Evolutionary conservation across 768 basidiomycete species (phyloP).

Genomic region (Russula sp.): DNA sequence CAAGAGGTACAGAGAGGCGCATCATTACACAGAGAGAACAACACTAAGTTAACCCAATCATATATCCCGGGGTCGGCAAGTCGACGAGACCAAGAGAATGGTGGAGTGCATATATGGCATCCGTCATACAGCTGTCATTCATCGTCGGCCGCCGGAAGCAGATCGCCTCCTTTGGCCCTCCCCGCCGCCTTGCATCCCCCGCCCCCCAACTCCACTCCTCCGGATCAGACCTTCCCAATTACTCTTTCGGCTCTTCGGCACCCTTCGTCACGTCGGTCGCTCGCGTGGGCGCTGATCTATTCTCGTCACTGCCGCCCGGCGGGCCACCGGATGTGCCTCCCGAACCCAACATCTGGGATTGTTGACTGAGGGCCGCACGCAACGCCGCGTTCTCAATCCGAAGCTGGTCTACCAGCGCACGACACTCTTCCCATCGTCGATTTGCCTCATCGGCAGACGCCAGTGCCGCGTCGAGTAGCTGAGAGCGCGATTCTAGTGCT

Average conservation of each 20-base stretch:
- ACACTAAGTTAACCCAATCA: constrained; percentile 13
- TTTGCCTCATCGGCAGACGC: constrained; percentile 87
- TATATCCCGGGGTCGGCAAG: not conserved
- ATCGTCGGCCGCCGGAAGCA: constrained; percentile 24
- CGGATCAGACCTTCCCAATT: constrained; percentile 2
- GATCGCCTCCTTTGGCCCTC: constrained; percentile 15
- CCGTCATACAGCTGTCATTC: constrained; percentile 13
- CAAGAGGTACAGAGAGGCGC: constrained; percentile 8
- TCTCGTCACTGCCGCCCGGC: constrained; percentile 14
- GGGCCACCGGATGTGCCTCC: constrained; percentile 6
- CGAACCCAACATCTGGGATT: constrained; percentile 36
- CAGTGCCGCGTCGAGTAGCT: constrained; percentile 80
- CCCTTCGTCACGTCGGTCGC: constrained; percentile 6
- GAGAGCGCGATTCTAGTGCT: constrained; percentile 80
- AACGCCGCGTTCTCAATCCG: constrained; percentile 80
- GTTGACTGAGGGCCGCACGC: constrained; percentile 61
- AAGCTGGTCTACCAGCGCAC: constrained; percentile 84
- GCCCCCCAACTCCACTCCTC: not conserved
- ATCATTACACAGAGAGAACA: constrained; percentile 12
- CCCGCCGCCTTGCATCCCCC: constrained; percentile 9
- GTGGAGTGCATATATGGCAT: constrained; percentile 2
- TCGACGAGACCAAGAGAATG: constrained; percentile 13
- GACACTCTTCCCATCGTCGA: constrained; percentile 86
- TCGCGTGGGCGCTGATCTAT: constrained; percentile 10
- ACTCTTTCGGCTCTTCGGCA: constrained; percentile 25